phyloP scores from a whole-genome alignment of 2,329 filamentous ascomycete genomes.

The Chrysosporium keratinophilum region DNA sequence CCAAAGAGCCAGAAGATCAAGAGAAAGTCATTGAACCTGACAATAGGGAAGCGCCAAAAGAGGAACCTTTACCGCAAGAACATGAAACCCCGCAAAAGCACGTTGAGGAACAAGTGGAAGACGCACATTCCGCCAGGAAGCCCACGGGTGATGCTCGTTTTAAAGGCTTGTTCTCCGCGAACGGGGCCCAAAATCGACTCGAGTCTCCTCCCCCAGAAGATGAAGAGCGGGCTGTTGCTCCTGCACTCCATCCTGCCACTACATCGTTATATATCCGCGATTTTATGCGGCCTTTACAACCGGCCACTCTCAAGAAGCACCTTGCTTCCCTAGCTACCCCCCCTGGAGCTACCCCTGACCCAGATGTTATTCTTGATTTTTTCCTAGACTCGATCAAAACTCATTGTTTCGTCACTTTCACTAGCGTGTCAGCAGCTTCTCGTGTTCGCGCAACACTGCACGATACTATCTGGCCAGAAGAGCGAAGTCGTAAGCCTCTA shows the following conservation, averaged over 20 bases:
- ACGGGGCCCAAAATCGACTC: conserved; percentile 20
- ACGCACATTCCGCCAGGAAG: conserved; percentile 23
- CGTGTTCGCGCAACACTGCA: conserved; percentile 69
- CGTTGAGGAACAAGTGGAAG: conserved; percentile 20
- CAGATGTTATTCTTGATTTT: conserved; percentile 54
- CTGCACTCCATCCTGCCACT: conserved; percentile 61
- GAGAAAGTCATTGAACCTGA: conserved; percentile 6
- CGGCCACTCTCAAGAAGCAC: conserved; percentile 55
- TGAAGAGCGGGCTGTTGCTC: conserved; percentile 35
- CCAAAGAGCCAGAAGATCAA: not conserved
- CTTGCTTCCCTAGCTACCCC: conserved; percentile 58
- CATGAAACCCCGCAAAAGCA: conserved; percentile 12
- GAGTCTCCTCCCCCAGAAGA: conserved; percentile 26
- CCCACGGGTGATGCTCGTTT: conserved; percentile 37
- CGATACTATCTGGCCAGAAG: conserved; percentile 72
- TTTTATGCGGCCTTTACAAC: conserved; percentile 75
- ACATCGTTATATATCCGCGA: conserved; percentile 78
- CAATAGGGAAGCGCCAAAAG: not conserved
- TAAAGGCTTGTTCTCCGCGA: conserved; percentile 37
- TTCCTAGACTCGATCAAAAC: conserved; percentile 78
- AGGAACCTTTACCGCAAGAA: not conserved
- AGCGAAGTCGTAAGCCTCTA: conserved; percentile 69
- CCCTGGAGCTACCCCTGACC: conserved; percentile 41
- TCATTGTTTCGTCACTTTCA: conserved; percentile 72
- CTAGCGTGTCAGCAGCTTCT: conserved; percentile 57